phyloP scores from a whole-genome alignment of 768 basidiomycete species.

The Suillus paluster region DNA sequence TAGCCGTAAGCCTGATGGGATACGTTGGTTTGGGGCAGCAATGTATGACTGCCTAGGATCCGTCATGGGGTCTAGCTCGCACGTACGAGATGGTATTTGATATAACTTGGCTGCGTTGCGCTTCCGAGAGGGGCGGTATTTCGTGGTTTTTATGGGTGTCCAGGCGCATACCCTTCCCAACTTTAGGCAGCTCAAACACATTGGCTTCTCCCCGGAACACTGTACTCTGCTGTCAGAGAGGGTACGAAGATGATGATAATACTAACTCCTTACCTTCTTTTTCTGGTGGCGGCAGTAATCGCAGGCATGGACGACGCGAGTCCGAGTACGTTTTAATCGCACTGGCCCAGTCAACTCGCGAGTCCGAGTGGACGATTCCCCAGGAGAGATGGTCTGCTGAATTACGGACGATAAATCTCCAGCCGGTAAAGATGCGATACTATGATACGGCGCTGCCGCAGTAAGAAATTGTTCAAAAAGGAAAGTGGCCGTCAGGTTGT shows the following conservation, averaged over 20 bases:
- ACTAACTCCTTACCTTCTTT: background rate
- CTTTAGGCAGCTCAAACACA: background rate
- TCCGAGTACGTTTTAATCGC: background rate
- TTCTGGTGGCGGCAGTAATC: background rate
- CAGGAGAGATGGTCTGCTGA: background rate
- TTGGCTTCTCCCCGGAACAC: slow-evolving; percentile 2
- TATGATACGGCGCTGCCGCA: background rate
- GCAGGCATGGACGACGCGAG: slow-evolving; percentile 1
- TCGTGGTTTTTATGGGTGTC: background rate
- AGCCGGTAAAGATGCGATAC: background rate
- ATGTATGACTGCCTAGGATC: background rate
- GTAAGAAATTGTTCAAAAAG: background rate
- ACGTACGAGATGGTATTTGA: background rate
- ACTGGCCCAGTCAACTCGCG: background rate
- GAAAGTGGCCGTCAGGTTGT: background rate
- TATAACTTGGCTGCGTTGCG: background rate
- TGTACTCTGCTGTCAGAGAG: background rate
- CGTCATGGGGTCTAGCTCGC: background rate
- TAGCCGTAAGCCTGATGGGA: background rate
- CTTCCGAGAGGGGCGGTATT: background rate
- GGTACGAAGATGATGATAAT: background rate
- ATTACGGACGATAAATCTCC: too few relatives aligned
- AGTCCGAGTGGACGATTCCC: background rate
- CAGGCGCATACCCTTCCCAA: background rate
- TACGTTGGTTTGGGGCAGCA: background rate